Conservation (phyloP, 106 monocot genomes). For the Iris macrosiphon region DNA sequence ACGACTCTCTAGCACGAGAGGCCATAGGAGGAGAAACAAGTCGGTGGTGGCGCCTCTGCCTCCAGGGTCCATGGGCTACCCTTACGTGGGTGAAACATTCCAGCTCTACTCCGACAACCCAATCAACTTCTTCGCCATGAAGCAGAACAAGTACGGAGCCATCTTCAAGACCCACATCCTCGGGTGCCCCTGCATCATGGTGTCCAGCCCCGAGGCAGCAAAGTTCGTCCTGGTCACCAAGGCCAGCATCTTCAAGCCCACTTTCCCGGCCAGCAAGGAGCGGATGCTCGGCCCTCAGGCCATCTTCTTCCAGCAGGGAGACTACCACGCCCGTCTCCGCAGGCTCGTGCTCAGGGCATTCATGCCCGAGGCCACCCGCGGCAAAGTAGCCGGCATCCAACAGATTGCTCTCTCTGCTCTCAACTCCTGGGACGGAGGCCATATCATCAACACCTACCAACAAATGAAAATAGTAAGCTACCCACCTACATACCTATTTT, state of each 20-base stretch:
- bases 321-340: constrained; percentile 53
- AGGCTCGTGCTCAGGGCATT: constrained; percentile 62
- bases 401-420: constrained; percentile 38
- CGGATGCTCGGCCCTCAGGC: constrained; percentile 65
- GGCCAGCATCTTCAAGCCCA: constrained; percentile 74
- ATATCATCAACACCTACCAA: constrained; percentile 58
- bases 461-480: constrained; percentile 84
- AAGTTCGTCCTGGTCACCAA: constrained; percentile 58
- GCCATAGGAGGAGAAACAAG: not conserved
- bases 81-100: constrained; percentile 60
- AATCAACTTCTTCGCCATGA: constrained; percentile 42
- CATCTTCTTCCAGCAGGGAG: constrained; percentile 80
- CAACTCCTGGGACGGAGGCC: constrained; percentile 59
- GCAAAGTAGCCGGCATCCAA: constrained; percentile 40
- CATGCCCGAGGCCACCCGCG: constrained; percentile 51
- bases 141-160: constrained; percentile 48
- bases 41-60: constrained; percentile 12
- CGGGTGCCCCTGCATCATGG: constrained; percentile 52
- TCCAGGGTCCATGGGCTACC: constrained; percentile 63
- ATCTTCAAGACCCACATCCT: constrained; percentile 86
- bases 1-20: not conserved
- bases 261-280: constrained; percentile 85
- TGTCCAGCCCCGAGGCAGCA: constrained; percentile 41
- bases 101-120: constrained; percentile 56
- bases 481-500: not conserved